A percentile compares a stretch with the other conserved stretches of the same genome.
Conservation (phyloP, 2,329 filamentous ascomycete genomes). For the Beauveria medogensis region DNA sequence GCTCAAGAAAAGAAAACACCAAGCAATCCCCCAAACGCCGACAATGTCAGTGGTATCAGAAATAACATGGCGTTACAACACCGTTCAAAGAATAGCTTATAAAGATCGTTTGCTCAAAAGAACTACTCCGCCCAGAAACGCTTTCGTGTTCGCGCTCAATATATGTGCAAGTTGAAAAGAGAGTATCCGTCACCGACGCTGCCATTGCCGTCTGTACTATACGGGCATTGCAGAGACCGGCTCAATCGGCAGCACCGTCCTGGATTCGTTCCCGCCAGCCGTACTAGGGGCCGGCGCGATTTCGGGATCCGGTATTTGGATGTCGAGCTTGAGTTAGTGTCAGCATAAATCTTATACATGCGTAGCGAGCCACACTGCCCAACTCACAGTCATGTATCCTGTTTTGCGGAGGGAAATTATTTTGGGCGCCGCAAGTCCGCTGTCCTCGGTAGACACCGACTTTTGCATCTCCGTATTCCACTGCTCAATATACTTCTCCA, state of each 20-base stretch:
- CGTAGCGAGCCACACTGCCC: neutral
- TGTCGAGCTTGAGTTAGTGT: slow-evolving; percentile 52
- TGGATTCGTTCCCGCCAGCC: slow-evolving; percentile 28
- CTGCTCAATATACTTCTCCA: slow-evolving; percentile 76
- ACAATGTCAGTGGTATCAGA: slow-evolving; percentile 10
- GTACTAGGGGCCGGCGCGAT: slow-evolving; percentile 48
- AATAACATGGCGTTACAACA: neutral
- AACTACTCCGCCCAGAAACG: neutral
- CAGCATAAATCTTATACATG: neutral
- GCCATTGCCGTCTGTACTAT: neutral
- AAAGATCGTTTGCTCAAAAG: neutral
- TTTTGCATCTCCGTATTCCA: slow-evolving; percentile 74
- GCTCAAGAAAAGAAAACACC: neutral
- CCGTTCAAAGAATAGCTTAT: neutral
- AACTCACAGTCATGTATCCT: slow-evolving; percentile 73
- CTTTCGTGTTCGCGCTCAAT: neutral
- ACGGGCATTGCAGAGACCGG: slow-evolving; percentile 18
- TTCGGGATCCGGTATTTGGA: slow-evolving; percentile 73
- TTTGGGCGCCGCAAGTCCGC: slow-evolving; percentile 48
- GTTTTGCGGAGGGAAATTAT: slow-evolving; percentile 74
- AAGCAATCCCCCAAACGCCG: neutral
- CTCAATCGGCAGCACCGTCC: slow-evolving; percentile 27
- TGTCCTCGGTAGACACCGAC: slow-evolving; percentile 40
- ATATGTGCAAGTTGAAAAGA: neutral
- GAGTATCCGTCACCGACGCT: neutral